Base-by-base conservation (phyloP, 345 rosid species). In the Trapa bicornis region DNA sequence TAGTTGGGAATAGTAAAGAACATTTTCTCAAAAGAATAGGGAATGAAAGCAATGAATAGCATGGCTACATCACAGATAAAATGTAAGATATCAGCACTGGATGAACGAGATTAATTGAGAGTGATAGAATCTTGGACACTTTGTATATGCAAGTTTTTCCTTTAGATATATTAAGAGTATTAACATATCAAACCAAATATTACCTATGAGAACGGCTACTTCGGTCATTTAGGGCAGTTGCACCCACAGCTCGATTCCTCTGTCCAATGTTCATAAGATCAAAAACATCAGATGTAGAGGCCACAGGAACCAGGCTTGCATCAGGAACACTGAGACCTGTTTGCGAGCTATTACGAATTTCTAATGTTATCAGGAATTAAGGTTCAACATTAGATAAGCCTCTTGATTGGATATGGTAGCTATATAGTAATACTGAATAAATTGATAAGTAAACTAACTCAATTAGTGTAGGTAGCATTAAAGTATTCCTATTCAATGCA, bases 201-300 rank as follows among this genome's bases (percentile, higher is more conserved):
- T 70, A 94, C 99, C 99, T 94, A 65, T 94, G 99, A 71, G 99
- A 94, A 67, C 99, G 97, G 74, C 99, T 94, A 74, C 99, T 94
- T 12, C 97, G 87, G 56, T 94, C 99, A 86, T 94, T 94, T 73
- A 94, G 64, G 58, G 99, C 97, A 71, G 97, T 94, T 72, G 97
- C 87, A 50, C 99, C 96, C 15, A 91, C 96, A 29, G 83, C 96
- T 60, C 99, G 96, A 65, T 90, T 91, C 75, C 80, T 87, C 3
- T 90, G 97, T 70, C 99, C 99, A 57, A 85, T 77, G 78, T 83
- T 86, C 99, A 94, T 94, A 70, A 94, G 80, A 70, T 87, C 90
- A 73, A 94, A 85, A 50, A 94, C 99, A 78, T 86, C 97, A 65
- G 71, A 76, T 70, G 97, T 85, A 78, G 95, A 87, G 58, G 95